A percentile compares a stretch with the other conserved stretches of the same genome.
Evolutionary conservation across 768 basidiomycete genomes (phyloP).

Genomic region (Cantharellus cinnabarinus): DNA sequence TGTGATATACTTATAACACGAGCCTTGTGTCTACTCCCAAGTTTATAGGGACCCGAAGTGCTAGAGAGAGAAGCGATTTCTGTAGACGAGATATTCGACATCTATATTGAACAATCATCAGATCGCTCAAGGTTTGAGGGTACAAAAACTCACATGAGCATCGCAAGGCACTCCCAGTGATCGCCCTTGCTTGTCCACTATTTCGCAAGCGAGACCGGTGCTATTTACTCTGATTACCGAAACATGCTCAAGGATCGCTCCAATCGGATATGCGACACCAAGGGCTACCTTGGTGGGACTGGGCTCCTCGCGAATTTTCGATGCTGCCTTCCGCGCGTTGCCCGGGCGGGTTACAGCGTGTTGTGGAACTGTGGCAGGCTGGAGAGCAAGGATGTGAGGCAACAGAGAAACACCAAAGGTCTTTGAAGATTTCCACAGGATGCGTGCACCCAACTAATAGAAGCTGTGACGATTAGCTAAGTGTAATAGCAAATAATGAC

Average conservation of each 20-base stretch:
- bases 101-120: slow-evolving; percentile 26
- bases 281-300: slow-evolving; percentile 7
- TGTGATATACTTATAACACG: slow-evolving; percentile 72
- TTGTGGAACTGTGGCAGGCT: slow-evolving; percentile 3
- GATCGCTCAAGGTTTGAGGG: background rate
- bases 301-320: background rate
- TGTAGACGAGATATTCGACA: slow-evolving; percentile 84
- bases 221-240: slow-evolving; percentile 54
- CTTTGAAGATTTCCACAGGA: slow-evolving; percentile 63
- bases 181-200: slow-evolving; percentile 20
- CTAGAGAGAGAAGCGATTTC: slow-evolving; percentile 58
- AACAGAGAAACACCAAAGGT: slow-evolving; percentile 64
- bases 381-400: slow-evolving; percentile 46
- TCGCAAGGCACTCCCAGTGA: slow-evolving; percentile 42
- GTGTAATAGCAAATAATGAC: background rate
- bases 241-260: slow-evolving; percentile 47
- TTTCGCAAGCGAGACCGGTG: slow-evolving; percentile 60
- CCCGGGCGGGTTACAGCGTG: too few species aligned
- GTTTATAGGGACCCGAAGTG: slow-evolving; percentile 59
- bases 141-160: slow-evolving; percentile 48
- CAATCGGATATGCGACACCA: slow-evolving; percentile 51
- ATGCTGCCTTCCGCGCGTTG: background rate
- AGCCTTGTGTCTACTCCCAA: slow-evolving; percentile 59
- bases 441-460: slow-evolving; percentile 48
- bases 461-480: background rate